Evolutionary conservation across 176 grass and related monocot species (phyloP), one percentile per base, ranked within the genome.

Genomic region (Metroxylon sagu): DNA sequence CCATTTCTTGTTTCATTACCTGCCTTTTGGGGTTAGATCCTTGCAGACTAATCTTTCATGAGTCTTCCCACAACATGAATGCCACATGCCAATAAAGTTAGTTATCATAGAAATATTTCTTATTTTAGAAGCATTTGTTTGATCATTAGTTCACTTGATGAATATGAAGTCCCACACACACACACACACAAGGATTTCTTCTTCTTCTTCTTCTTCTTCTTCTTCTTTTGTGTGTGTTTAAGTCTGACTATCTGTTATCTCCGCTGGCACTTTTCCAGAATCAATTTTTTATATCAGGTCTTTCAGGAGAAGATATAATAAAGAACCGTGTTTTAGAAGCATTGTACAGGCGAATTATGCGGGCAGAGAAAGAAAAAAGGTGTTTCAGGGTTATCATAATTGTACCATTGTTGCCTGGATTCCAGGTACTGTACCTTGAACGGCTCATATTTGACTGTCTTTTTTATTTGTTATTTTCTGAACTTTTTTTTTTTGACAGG

Each of bases 241-340:
- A 43, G 35, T 48, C 43, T 71, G n/a, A 55, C 10, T 25, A 29
- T 58, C 62, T 18, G 4, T 31, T 25, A 19, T 23, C 30, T 82
- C 61, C 8, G 12, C 0, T 43, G 35, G 35, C 8, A 3, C 15
- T 21, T 54, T 74, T 81, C 16, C 76, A 93, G 89, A 93, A 87
- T 71, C 88, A 93, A 64, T 93, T 93, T 81, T 93, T 93, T 60
- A 93, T 93, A 78, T 93, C 89, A 69, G 89, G 89, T 61, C 83
- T 84, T 67, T 71, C 77, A 48, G 83, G 89, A 69, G 84, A 93
- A 28, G 80, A 93, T 21, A 84, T 63, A 74, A 87, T 93, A 63
- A 87, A 77, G 49, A 93, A 93, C 48, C 83, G 84, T 62, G 83
- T 93, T 16, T 60, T 93, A 68, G 83, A 93, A 75, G 83, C 89